These are phyloP conservation scores for Alternaria solani DNA, from an alignment of 2,329 filamentous ascomycete species.

Conservation along the genomic window DNA sequence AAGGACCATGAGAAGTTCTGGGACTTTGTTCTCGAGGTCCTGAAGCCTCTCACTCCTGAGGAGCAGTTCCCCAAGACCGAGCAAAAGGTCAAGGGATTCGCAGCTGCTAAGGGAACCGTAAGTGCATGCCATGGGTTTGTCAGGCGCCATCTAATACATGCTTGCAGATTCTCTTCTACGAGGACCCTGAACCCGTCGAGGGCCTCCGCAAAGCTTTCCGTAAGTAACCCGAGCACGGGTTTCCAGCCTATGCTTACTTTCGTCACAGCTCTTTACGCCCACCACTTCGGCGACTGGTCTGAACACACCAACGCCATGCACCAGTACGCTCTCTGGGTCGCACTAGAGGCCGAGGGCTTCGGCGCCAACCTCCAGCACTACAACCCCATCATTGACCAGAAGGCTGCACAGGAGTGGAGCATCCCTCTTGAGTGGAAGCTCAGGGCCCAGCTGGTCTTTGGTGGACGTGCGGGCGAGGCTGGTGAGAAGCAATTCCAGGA, in stretches of 20 bases:
- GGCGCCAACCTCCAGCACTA: constrained; percentile 94
- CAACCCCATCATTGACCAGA: constrained; percentile 82
- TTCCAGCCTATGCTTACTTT: not conserved
- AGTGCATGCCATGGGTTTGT: constrained; percentile 40
- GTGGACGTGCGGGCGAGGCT: constrained; percentile 63
- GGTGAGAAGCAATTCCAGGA: constrained; percentile 71
- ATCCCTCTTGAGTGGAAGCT: constrained; percentile 78
- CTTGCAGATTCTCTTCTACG: constrained; percentile 79
- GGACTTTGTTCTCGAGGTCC: constrained; percentile 72
- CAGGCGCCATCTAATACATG: constrained; percentile 14
- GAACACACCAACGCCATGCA: constrained; percentile 82
- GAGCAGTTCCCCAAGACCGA: constrained; percentile 67
- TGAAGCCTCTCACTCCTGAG: constrained; percentile 73
- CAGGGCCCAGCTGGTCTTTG: constrained; percentile 86
- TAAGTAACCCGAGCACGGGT: not conserved
- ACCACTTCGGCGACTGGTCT: constrained; percentile 81
- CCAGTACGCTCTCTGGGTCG: constrained; percentile 82
- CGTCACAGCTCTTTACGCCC: constrained; percentile 68
- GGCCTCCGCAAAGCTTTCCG: constrained; percentile 71
- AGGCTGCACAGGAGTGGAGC: constrained; percentile 73
- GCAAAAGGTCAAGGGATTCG: constrained; percentile 66
- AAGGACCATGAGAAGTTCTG: constrained; percentile 88
- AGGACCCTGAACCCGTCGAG: constrained; percentile 74
- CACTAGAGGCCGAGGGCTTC: constrained; percentile 82
- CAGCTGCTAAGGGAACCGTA: constrained; percentile 78